phyloP scores from a whole-genome alignment of 441 rosid genomes.

The Lagerstroemia fauriei region DNA sequence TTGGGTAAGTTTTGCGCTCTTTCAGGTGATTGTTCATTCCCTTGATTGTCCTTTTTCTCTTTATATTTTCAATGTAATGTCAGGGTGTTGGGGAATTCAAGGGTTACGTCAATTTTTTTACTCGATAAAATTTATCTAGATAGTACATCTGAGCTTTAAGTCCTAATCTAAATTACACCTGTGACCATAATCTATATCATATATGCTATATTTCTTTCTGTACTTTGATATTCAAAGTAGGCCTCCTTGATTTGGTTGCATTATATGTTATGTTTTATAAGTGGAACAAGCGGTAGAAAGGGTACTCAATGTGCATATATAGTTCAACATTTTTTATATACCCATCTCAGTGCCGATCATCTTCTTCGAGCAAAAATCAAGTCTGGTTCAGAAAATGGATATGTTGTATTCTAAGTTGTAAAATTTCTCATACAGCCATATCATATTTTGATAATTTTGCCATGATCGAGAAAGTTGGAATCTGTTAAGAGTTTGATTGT shows the following conservation, averaged over 20 bases:
- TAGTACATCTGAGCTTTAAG: neutral
- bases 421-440: neutral
- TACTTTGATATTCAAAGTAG: neutral
- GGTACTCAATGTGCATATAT: slow-evolving; percentile 83
- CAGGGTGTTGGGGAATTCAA: neutral
- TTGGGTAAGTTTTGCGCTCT: slow-evolving; percentile 51
- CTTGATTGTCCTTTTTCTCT: neutral
- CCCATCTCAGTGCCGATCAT: slow-evolving; percentile 93
- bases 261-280: slow-evolving; percentile 40
- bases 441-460: neutral
- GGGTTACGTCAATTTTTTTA: neutral
- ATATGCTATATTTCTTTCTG: neutral
- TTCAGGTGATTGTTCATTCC: neutral
- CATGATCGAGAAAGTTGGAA: neutral
- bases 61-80: neutral
- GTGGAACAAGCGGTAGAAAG: slow-evolving; percentile 95
- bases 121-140: neutral
- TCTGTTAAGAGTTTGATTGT: neutral
- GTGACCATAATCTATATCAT: neutral
- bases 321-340: slow-evolving; percentile 63
- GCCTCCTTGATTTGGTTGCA: neutral
- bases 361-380: slow-evolving; percentile 82
- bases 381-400: slow-evolving; percentile 91
- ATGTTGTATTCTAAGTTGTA: slow-evolving; percentile 17
- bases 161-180: neutral